Conservation (phyloP, 2,329 filamentous ascomycete species). For the Pseudogymnoascus sp. region DNA sequence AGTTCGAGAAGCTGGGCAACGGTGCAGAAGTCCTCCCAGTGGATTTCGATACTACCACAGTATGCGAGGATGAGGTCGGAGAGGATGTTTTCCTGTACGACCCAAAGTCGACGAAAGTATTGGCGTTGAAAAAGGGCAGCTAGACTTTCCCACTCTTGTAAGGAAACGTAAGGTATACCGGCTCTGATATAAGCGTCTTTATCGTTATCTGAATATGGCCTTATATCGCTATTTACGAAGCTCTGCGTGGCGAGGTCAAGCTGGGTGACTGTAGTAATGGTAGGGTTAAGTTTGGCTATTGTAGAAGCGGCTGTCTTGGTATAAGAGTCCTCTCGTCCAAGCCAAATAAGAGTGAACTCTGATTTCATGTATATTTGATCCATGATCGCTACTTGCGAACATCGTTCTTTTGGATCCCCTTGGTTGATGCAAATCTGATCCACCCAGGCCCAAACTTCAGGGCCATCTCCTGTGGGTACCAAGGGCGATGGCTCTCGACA, state of each 20-base stretch:
- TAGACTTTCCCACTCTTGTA: conserved; percentile 24
- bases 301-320: neutral
- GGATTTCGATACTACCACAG: conserved; percentile 27
- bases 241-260: neutral
- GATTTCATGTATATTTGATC: conserved; percentile 14
- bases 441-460: conserved; percentile 12
- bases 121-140: conserved; percentile 27
- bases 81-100: conserved; percentile 32
- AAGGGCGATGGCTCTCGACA: neutral
- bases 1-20: neutral
- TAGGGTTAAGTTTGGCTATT: neutral
- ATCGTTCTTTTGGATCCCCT: conserved; percentile 8
- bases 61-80: conserved; percentile 26
- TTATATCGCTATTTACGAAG: neutral
- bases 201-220: neutral
- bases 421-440: conserved; percentile 18
- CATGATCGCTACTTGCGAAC: conserved; percentile 14
- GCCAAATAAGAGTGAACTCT: conserved; percentile 8
- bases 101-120: conserved; percentile 32
- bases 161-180: neutral
- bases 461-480: neutral
- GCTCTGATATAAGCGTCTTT: neutral
- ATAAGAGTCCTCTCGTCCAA: conserved; percentile 12
- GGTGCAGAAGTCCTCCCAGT: conserved; percentile 23
- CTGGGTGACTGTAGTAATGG: neutral